Conservation (phyloP, 441 rosid genomes). For the Viola pubescens region DNA sequence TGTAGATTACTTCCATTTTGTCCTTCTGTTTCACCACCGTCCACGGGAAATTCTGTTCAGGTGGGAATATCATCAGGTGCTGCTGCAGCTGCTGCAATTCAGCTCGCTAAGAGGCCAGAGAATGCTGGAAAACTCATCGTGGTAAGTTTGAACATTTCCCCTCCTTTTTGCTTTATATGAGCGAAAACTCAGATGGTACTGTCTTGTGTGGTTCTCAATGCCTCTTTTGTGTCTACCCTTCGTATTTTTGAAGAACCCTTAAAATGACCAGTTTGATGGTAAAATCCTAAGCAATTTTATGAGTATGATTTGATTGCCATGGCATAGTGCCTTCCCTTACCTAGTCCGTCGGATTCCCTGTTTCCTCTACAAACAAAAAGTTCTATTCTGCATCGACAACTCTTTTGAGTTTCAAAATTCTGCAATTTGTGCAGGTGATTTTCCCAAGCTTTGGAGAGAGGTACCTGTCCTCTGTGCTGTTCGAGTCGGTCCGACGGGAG, state of each 20-base stretch:
- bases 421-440: slow-evolving; percentile 30
- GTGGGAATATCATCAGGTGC: slow-evolving; percentile 94
- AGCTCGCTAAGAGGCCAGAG: slow-evolving; percentile 73
- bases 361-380: neutral
- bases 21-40: slow-evolving; percentile 3
- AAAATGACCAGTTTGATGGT: too few species aligned
- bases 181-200: neutral
- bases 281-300: neutral
- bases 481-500: slow-evolving; percentile 50
- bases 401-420: neutral
- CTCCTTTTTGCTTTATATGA: neutral
- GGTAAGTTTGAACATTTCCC: slow-evolving; percentile 31
- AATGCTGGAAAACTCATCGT: slow-evolving; percentile 49
- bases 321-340: too few species aligned
- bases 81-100: slow-evolving; percentile 73
- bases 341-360: neutral
- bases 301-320: neutral
- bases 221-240: too few species aligned
- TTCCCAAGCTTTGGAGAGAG: slow-evolving; percentile 77
- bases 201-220: too few species aligned
- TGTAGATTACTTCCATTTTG: neutral
- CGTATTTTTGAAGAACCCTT: too few species aligned
- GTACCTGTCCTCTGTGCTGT: slow-evolving; percentile 56
- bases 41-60: slow-evolving; percentile 23
- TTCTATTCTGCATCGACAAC: neutral